Percentiles rank a stretch among this genome's conserved stretches.
phyloP scores from a whole-genome alignment of 2,329 filamentous ascomycete species.

The Orbilia brochopaga region DNA sequence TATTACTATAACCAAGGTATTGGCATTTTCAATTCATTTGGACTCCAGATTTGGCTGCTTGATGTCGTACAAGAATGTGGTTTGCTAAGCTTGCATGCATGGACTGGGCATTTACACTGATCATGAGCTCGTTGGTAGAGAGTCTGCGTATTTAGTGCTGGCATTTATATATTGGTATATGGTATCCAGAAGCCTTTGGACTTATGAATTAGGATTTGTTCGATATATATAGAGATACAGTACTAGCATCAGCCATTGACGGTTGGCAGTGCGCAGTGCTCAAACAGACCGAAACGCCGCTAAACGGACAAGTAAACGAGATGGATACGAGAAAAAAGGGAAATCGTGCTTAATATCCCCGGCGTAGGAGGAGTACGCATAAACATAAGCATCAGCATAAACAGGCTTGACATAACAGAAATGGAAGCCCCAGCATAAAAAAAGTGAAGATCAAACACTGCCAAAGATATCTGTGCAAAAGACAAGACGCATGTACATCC shows the following conservation, averaged over 20 bases:
- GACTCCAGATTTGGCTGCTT: too few relatives aligned
- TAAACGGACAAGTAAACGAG: too few relatives aligned
- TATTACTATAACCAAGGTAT: conserved; percentile 1
- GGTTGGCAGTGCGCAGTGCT: too few relatives aligned
- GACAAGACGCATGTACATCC: not conserved
- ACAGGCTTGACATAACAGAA: not conserved
- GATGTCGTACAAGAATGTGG: too few relatives aligned
- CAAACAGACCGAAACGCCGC: too few relatives aligned
- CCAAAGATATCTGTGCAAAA: not conserved
- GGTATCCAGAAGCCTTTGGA: not conserved
- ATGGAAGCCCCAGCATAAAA: not conserved
- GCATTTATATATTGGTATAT: not conserved
- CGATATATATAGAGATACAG: not conserved
- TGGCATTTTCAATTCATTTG: too few relatives aligned
- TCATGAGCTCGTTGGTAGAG: not conserved
- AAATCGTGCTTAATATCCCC: not conserved
- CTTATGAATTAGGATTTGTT: not conserved
- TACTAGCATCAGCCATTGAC: not conserved
- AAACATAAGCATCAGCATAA: not conserved
- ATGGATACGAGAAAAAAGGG: not conserved
- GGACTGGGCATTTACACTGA: not conserved
- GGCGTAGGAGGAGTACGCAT: not conserved
- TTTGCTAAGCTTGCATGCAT: not conserved
- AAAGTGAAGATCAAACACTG: not conserved
- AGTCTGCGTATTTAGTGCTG: not conserved